phyloP scores from a whole-genome alignment of 305 asterid species.

The Coffea humblotiana region DNA sequence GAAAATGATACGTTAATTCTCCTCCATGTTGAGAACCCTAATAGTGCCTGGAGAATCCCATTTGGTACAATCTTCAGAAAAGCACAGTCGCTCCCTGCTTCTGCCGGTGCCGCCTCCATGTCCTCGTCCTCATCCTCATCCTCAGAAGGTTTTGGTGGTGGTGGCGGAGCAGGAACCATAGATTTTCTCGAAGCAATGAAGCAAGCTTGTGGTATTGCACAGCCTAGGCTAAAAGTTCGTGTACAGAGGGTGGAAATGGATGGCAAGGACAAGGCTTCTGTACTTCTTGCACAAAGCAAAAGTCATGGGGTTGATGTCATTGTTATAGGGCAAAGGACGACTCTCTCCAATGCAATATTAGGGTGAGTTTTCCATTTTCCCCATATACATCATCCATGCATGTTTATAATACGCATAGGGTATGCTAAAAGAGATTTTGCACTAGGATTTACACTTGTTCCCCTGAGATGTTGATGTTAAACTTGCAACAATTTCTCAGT shows the following conservation, averaged over 20 bases:
- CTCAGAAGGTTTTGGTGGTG: neutral
- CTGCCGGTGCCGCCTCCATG: slow-evolving; percentile 19
- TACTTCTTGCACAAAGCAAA: slow-evolving; percentile 44
- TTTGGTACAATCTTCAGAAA: slow-evolving; percentile 43
- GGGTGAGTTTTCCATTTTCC: slow-evolving; percentile 39
- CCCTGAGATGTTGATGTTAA: neutral
- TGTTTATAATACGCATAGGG: too few species aligned
- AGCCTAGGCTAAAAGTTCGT: slow-evolving; percentile 45
- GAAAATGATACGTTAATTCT: slow-evolving; percentile 55
- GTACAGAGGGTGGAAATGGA: slow-evolving; percentile 47
- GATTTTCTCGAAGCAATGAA: slow-evolving; percentile 59
- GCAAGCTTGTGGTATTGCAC: slow-evolving; percentile 43
- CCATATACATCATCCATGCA: neutral
- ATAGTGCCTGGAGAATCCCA: slow-evolving; percentile 52
- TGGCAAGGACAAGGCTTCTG: slow-evolving; percentile 62
- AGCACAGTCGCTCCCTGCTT: slow-evolving; percentile 16
- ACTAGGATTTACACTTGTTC: neutral
- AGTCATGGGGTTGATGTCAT: slow-evolving; percentile 52
- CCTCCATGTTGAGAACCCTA: slow-evolving; percentile 49
- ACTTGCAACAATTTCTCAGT: neutral
- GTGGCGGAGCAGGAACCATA: slow-evolving; percentile 19
- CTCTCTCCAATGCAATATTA: slow-evolving; percentile 55
- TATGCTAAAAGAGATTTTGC: neutral
- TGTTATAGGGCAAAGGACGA: slow-evolving; percentile 57
- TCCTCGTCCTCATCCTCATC: slow-evolving; percentile 6